These are phyloP conservation scores for Pezicula rhizophila DNA, from an alignment of 2,329 filamentous ascomycete species.

Conservation along the genomic window DNA sequence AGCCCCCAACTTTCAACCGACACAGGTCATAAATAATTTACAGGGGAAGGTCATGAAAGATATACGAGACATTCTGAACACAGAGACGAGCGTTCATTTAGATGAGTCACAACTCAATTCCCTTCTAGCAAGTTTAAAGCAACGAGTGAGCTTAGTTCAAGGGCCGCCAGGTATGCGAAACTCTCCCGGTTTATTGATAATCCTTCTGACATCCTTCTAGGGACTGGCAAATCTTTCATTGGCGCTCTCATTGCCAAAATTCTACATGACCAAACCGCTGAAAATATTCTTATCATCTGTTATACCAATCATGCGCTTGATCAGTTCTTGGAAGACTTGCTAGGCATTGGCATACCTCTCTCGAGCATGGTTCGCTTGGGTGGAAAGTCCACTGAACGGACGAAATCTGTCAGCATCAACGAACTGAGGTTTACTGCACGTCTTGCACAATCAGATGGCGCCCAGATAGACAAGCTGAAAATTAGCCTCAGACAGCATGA, in stretches of 20 bases:
- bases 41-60: constrained; percentile 15
- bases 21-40: constrained; percentile 22
- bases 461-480: constrained; percentile 37
- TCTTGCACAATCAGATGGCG: constrained; percentile 32
- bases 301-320: constrained; percentile 66
- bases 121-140: constrained; percentile 46
- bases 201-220: constrained; percentile 29
- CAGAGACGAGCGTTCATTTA: constrained; percentile 30
- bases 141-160: constrained; percentile 57
- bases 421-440: constrained; percentile 27
- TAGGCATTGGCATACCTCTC: constrained; percentile 48
- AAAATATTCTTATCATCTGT: constrained; percentile 56
- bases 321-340: constrained; percentile 59
- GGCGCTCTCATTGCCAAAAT: constrained; percentile 56
- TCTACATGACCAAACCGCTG: constrained; percentile 41
- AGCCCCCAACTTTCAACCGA: constrained; percentile 13
- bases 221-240: constrained; percentile 71
- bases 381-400: constrained; percentile 46
- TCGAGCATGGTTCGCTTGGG: constrained; percentile 56
- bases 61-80: constrained; percentile 27
- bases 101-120: constrained; percentile 52
- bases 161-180: constrained; percentile 52
- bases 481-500: constrained; percentile 27
- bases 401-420: constrained; percentile 40
- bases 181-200: constrained; percentile 4